A percentile compares a stretch with the other conserved stretches of the same genome.
Evolutionary conservation across 1,139 yeast species (phyloP).

Genomic region (Magnusiomyces sp.): DNA sequence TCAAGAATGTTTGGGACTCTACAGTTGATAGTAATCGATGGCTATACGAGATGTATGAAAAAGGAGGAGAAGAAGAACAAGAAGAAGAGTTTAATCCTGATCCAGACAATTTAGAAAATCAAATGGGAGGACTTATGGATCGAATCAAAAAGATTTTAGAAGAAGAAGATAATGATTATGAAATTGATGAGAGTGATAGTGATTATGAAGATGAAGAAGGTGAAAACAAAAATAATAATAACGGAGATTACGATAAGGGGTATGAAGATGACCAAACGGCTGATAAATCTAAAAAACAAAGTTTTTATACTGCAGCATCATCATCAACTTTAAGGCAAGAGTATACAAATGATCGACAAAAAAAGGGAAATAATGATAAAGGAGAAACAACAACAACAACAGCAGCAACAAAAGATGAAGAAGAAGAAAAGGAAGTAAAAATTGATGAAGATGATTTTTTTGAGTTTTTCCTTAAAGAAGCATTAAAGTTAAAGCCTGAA

Average conservation of each 20-base stretch:
- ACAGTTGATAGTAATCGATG: slow-evolving; percentile 23
- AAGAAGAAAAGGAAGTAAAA: slow-evolving; percentile 21
- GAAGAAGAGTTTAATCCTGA: slow-evolving; percentile 7
- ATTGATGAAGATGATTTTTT: slow-evolving; percentile 58
- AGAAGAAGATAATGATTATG: slow-evolving; percentile 25
- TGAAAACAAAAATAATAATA: too few species aligned
- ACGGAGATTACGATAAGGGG: too few species aligned
- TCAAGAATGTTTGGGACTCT: slow-evolving; percentile 18
- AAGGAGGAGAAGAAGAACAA: not conserved
- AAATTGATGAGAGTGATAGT: slow-evolving; percentile 18
- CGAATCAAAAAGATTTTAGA: slow-evolving; percentile 25
- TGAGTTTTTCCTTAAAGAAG: slow-evolving; percentile 49
- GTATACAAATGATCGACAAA: slow-evolving; percentile 14
- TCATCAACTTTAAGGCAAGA: too few species aligned
- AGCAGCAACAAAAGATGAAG: slow-evolving; percentile 17
- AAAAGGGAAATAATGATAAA: slow-evolving; percentile 20
- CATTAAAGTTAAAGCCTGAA: slow-evolving; percentile 37
- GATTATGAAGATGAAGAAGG: slow-evolving; percentile 19
- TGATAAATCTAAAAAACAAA: too few species aligned
- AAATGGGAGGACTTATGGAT: slow-evolving; percentile 21
- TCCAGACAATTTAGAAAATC: slow-evolving; percentile 8
- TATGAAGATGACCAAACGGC: too few species aligned
- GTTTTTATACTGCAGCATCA: too few species aligned
- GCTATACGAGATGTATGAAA: slow-evolving; percentile 16
- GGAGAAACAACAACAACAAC: slow-evolving; percentile 14